These are phyloP conservation scores for Penicillium psychrosexuale DNA, from an alignment of 2,329 filamentous ascomycete genomes.

Conservation along the genomic window DNA sequence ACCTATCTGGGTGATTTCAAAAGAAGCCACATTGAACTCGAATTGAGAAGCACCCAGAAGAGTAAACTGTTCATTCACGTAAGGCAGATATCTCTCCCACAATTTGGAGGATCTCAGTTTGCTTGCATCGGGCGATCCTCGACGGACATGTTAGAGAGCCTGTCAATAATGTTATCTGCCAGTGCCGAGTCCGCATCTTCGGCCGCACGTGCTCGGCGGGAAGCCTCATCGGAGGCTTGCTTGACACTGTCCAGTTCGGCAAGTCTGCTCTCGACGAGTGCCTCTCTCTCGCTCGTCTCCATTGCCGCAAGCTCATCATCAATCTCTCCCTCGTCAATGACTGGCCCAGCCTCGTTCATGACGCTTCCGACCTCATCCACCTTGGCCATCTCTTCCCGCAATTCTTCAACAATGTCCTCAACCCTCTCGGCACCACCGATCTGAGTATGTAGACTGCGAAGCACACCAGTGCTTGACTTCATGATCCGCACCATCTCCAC, in stretches of 20 bases:
- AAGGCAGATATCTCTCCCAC: not conserved
- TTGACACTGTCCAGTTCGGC: constrained; percentile 47
- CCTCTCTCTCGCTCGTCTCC: constrained; percentile 57
- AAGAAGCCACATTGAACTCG: not conserved
- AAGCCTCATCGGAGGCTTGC: constrained; percentile 42
- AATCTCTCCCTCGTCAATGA: constrained; percentile 75
- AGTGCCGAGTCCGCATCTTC: constrained; percentile 33
- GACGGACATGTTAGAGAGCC: constrained; percentile 43
- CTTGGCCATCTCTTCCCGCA: constrained; percentile 76
- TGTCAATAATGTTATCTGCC: constrained; percentile 40
- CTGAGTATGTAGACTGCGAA: constrained; percentile 70
- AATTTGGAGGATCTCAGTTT: constrained; percentile 12
- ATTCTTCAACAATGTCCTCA: constrained; percentile 68
- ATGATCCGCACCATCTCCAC: constrained; percentile 80
- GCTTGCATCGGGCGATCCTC: constrained; percentile 31
- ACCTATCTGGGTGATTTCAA: constrained; percentile 11
- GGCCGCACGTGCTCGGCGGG: constrained; percentile 28
- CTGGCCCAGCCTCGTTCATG: constrained; percentile 61
- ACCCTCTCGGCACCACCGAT: constrained; percentile 74
- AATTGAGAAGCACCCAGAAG: not conserved
- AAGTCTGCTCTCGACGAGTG: constrained; percentile 49
- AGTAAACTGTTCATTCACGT: not conserved
- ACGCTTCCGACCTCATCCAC: constrained; percentile 79
- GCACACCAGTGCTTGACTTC: constrained; percentile 69
- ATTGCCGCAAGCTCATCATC: constrained; percentile 82